Conservation (phyloP, 768 basidiomycete genomes). For the Austroboletus festivus region DNA sequence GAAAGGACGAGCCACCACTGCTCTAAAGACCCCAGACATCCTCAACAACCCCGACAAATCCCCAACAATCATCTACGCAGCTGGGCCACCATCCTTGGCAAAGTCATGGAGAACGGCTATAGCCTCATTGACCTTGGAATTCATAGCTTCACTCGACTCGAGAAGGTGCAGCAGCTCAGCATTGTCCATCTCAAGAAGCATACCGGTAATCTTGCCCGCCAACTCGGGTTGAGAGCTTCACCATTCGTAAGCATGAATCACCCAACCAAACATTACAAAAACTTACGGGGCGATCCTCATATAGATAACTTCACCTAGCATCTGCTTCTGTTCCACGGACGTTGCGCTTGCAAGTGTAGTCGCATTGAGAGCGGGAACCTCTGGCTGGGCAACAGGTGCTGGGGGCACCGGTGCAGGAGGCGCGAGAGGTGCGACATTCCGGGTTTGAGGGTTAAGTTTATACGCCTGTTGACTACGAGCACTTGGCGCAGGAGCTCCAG, state of each 20-base stretch:
- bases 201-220: slow-evolving; percentile 98
- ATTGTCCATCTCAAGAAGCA: slow-evolving; percentile 99
- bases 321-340: slow-evolving; percentile 94
- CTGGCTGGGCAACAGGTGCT: slow-evolving; percentile 43
- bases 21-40: slow-evolving; percentile 33
- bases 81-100: slow-evolving; percentile 44
- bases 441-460: slow-evolving; percentile 36
- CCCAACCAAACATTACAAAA: neutral
- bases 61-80: slow-evolving; percentile 2
- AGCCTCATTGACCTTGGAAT: slow-evolving; percentile 89
- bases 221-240: slow-evolving; percentile 80
- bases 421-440: slow-evolving; percentile 34
- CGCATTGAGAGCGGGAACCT: slow-evolving; percentile 58
- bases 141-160: slow-evolving; percentile 78
- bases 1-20: slow-evolving; percentile 50
- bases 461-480: slow-evolving; percentile 33
- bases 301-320: slow-evolving; percentile 96
- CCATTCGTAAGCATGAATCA: slow-evolving; percentile 8
- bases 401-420: slow-evolving; percentile 32
- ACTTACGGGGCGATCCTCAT: slow-evolving; percentile 81
- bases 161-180: slow-evolving; percentile 85
- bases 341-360: slow-evolving; percentile 56
- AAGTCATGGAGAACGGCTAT: slow-evolving; percentile 86
- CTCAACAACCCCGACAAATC: slow-evolving; percentile 1
- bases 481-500: slow-evolving; percentile 45